Conservation (phyloP, 768 basidiomycete genomes). For the Lactarius pseudohatsudake region DNA sequence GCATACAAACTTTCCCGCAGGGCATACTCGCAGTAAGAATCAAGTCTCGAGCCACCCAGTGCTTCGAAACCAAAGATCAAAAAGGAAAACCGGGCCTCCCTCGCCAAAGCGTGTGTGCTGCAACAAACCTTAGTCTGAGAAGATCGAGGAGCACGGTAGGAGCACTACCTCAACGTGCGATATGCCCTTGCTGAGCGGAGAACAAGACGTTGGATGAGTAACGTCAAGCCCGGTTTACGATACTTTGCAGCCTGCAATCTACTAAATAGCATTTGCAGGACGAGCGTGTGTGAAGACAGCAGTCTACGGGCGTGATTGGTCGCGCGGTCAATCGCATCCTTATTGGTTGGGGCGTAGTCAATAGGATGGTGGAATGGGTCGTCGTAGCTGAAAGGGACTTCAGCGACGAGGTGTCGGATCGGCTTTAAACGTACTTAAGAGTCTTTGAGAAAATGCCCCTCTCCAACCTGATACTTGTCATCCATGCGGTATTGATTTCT, state of each 20-base stretch:
- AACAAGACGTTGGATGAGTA: conserved; percentile 81
- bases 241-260: conserved; percentile 93
- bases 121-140: neutral
- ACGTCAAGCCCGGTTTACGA: conserved; percentile 78
- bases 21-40: conserved; percentile 73
- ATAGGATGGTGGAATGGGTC: conserved; percentile 89
- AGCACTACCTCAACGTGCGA: conserved; percentile 66
- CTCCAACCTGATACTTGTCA: conserved; percentile 69
- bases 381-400: conserved; percentile 56
- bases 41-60: conserved; percentile 82
- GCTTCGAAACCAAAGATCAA: conserved; percentile 92
- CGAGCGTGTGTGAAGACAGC: conserved; percentile 77
- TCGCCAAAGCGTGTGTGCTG: conserved; percentile 89
- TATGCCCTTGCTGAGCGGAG: conserved; percentile 73
- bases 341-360: conserved; percentile 88
- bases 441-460: conserved; percentile 81
- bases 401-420: conserved; percentile 8
- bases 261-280: conserved; percentile 87
- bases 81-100: conserved; percentile 88
- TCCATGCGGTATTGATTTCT: conserved; percentile 88
- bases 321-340: conserved; percentile 74
- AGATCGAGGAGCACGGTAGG: neutral
- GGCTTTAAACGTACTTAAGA: conserved; percentile 61
- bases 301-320: conserved; percentile 68
- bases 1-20: conserved; percentile 75